A percentile compares a stretch with the other conserved stretches of the same genome.
These are phyloP conservation scores for Graphilbum sp. DNA, from an alignment of 2,329 filamentous ascomycete species.

Conservation along the genomic window DNA sequence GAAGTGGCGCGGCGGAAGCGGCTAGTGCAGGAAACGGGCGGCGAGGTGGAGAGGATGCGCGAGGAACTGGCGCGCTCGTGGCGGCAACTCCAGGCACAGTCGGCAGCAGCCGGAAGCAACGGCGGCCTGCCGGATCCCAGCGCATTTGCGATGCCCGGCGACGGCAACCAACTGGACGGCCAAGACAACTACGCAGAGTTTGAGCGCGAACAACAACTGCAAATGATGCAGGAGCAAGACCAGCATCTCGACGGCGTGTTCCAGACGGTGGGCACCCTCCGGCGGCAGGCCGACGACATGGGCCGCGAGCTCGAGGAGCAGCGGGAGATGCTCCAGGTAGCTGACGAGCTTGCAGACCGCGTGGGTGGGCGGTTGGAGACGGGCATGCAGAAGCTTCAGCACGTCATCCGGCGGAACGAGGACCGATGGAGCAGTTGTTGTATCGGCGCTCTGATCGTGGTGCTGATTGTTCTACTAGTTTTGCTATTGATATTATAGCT, in stretches of 20 bases:
- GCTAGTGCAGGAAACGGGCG: slow-evolving; percentile 76
- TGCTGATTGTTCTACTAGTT: slow-evolving; percentile 73
- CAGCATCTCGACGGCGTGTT: slow-evolving; percentile 85
- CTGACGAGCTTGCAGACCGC: slow-evolving; percentile 71
- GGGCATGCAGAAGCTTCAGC: slow-evolving; percentile 72
- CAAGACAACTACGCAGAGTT: slow-evolving; percentile 54
- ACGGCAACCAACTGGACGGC: slow-evolving; percentile 12
- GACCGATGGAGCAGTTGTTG: slow-evolving; percentile 79
- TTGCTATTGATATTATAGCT: slow-evolving; percentile 48
- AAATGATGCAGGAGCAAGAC: slow-evolving; percentile 92
- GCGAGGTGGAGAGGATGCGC: slow-evolving; percentile 79
- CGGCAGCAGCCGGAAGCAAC: slow-evolving; percentile 3
- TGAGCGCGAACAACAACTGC: slow-evolving; percentile 77
- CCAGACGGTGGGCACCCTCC: slow-evolving; percentile 76
- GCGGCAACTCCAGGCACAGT: slow-evolving; percentile 18
- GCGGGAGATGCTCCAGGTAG: slow-evolving; percentile 68
- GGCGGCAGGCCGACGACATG: slow-evolving; percentile 89
- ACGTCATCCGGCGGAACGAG: slow-evolving; percentile 80
- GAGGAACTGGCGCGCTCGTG: slow-evolving; percentile 55
- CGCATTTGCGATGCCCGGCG: slow-evolving; percentile 35
- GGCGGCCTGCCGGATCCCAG: slow-evolving; percentile 35
- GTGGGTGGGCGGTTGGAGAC: slow-evolving; percentile 74
- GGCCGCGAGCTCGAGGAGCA: slow-evolving; percentile 93
- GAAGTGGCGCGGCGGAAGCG: slow-evolving; percentile 69
- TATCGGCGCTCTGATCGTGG: slow-evolving; percentile 74